Evolutionary conservation across 108 stramenopile species (phyloP).

Genomic region (Nitzschia sp.): DNA sequence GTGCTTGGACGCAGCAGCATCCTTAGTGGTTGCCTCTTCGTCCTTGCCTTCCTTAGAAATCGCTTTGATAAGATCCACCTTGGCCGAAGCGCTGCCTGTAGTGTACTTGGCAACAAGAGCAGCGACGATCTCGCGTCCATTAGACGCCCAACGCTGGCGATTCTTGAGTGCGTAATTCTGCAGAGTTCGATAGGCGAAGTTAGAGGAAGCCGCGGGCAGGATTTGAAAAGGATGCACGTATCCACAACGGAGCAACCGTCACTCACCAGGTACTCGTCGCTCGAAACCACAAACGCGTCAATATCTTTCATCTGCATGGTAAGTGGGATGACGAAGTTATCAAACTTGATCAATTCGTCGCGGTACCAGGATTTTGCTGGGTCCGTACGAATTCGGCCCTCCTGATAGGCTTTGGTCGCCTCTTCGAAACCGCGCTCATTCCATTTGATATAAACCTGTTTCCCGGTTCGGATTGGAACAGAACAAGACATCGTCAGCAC

Average conservation of each 20-base stretch:
- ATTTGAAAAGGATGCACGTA: no score
- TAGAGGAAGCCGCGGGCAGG: no score
- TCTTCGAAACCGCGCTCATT: constrained; percentile 45
- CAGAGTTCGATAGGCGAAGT: no score
- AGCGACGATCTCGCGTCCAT: constrained; percentile 46
- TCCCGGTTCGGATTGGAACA: no score
- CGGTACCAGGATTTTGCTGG: constrained; percentile 41
- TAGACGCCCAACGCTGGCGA: constrained; percentile 51
- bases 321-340: constrained; percentile 44
- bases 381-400: constrained; percentile 28
- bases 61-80: constrained; percentile 19
- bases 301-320: constrained; percentile 42
- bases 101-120: constrained; percentile 24
- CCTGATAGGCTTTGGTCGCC: constrained; percentile 35
- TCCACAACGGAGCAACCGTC: no score
- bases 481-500: no score
- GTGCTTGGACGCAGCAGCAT: constrained; percentile 7
- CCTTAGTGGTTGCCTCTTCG: neutral
- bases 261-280: constrained; percentile 38
- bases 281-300: constrained; percentile 38
- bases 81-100: constrained; percentile 6
- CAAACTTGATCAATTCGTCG: constrained; percentile 38
- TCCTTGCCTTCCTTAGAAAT: constrained; percentile 24
- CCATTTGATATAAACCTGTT: constrained; percentile 53
- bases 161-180: constrained; percentile 33